Base-by-base conservation (phyloP, 192 early-diverging fungal species). In the Backusella parvicylindrica region DNA sequence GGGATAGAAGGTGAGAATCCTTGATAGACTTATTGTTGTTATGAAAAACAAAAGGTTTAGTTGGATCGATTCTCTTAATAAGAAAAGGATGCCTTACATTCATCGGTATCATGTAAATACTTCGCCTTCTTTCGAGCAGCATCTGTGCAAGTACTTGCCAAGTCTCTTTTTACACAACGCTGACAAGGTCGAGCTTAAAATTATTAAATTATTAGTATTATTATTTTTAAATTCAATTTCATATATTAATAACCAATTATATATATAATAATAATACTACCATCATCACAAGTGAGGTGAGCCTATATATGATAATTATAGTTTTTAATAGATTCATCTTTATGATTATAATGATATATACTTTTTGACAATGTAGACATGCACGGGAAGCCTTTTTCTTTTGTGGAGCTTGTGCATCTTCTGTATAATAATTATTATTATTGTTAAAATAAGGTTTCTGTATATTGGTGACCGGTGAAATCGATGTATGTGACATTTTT, bases 91-190 rank as follows among this genome's bases (percentile, higher is more conserved):
- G 9, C 3, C 38, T 63, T 63, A 73, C 72, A 49, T 18, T 64
- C 56, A 26, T 83, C 36, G 4, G 70, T 79, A 60, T 95, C 94
- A 74, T 91, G 86, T 64, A 96, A 84, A 70, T 98, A 96, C 82
- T 98, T 98, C 43, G 95, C 94, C 81, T 92, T 95, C 79, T 96
- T 98, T 73, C 95, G 88, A 37, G 84, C 80, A 28, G 94, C 93
- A 74, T 97, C 96, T 2, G 90, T 86, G 72, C 97, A 97, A 3
- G 92, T 89, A 16, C 75, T 82, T 2, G 83, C 90, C 23, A 95
- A 77, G 31, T 92, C 93, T 53, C 91, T 82, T 83, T 95, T 97
- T 23, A 94, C 85, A 77, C 97, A 98, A 5, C 95, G 91, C 40
- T 86, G 85, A 75, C 97, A 98, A 37, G 97, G 97, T 23, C 97